Base-by-base conservation (phyloP, 139 green algal genomes). In the Monoraphidium neglectum region DNA sequence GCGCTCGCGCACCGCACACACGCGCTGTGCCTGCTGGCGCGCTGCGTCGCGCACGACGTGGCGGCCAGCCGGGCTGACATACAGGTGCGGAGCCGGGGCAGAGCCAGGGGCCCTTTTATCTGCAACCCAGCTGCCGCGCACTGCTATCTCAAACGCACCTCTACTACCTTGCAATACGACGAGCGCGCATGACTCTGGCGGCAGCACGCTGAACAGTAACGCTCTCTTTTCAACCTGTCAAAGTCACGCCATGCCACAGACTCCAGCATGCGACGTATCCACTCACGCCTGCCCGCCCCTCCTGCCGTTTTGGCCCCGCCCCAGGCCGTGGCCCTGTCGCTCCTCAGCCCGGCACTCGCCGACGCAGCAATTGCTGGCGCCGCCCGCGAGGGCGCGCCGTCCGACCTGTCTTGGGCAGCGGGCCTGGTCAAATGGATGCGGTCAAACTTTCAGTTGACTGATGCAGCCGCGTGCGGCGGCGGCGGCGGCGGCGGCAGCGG, bases 11-110 rank as follows among this genome's bases (percentile, higher is more conserved):
- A 96, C 79, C 64, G 76, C 0, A 71, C 69, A 6, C 83, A 91
- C 60, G 69, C 92, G 62, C 79, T 95, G 72, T 94, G 88, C 80
- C 81, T 94, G 72, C 80, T 96, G 64, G 87, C 70, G 0, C 77
- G 83, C 3, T 84, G 77, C 33, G 40, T 86, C 56, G 56, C 83
- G 38, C 49, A 85, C 24, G 92, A 97, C 62, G 67, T 47, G 16
- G 86, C 83, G 21, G 89, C 92, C 0, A 59, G 77, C 68, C 72
- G 0, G 56, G 90, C 66, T 72, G 97, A 37, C 92, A 96, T 83
- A 87, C 88, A 40, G 0, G 68, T 28, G 65, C 5, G 26, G 24
- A 10, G 47, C 26, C 30, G n/a, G 43, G 43, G 16, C 28, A 30
- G 28, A 24, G 15, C n/a, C 37, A 8, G 61, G 32, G 12, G 24